phyloP scores from a whole-genome alignment of 2,329 filamentous ascomycete species.

The Leptographium lundbergii region DNA sequence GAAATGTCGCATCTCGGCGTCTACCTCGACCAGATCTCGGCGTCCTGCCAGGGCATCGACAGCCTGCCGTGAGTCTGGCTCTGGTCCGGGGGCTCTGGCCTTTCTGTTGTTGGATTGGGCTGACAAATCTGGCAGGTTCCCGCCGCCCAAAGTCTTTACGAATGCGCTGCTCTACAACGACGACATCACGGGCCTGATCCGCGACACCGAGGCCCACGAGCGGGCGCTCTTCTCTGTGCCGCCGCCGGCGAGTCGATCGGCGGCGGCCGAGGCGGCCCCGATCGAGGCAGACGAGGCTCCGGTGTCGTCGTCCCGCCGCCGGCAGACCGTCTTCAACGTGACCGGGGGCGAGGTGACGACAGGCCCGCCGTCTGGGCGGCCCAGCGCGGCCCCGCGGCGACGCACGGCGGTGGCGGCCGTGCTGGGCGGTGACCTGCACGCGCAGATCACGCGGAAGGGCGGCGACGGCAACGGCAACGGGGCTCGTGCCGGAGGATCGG shows the following conservation, averaged over 20 bases:
- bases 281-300: conserved; percentile 15
- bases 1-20: conserved; percentile 55
- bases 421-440: conserved; percentile 74
- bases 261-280: conserved; percentile 24
- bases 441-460: conserved; percentile 52
- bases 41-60: conserved; percentile 65
- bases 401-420: conserved; percentile 85
- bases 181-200: conserved; percentile 89
- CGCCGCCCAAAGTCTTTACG: conserved; percentile 85
- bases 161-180: conserved; percentile 79
- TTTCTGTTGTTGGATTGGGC: background rate
- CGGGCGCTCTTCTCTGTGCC: conserved; percentile 90
- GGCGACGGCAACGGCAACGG: conserved; percentile 37
- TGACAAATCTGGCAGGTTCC: conserved; percentile 47
- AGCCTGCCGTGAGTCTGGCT: conserved; percentile 50
- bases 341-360: conserved; percentile 50
- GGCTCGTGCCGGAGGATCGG: conserved; percentile 26
- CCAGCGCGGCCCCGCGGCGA: conserved; percentile 39
- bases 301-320: conserved; percentile 23
- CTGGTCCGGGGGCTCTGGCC: background rate
- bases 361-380: conserved; percentile 31
- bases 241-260: conserved; percentile 39
- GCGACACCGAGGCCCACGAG: conserved; percentile 90
- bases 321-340: conserved; percentile 56
- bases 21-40: conserved; percentile 64